Evolutionary conservation across 192 early-diverging fungal species (phyloP).

Genomic region (Gryganskiella cystojenkinii): DNA sequence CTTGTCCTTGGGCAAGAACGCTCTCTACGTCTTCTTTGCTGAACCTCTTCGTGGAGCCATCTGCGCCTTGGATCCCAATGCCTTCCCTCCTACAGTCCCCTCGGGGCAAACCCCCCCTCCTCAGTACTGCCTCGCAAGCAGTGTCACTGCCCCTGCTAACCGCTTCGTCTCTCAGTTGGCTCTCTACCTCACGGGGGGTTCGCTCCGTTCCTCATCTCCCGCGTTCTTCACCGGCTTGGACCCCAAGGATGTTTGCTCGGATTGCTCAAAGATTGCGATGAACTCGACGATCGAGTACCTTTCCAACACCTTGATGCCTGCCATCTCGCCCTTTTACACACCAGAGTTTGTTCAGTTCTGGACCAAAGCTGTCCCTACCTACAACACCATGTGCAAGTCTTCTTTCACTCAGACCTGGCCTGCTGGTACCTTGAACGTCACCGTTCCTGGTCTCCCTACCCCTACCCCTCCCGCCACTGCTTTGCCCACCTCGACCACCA

Average conservation of each 20-base stretch:
- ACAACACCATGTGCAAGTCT: slow-evolving; percentile 43
- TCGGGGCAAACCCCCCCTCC: slow-evolving; percentile 6
- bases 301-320: slow-evolving; percentile 29
- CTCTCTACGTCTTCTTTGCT: slow-evolving; percentile 40
- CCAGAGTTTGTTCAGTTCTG: slow-evolving; percentile 52
- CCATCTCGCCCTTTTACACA: slow-evolving; percentile 31
- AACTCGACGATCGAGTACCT: slow-evolving; percentile 16
- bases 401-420: slow-evolving; percentile 30
- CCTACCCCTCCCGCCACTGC: neutral
- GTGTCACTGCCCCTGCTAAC: slow-evolving; percentile 3
- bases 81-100: slow-evolving; percentile 1
- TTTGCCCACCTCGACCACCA: slow-evolving; percentile 6
- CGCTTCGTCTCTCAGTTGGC: slow-evolving; percentile 33
- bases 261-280: slow-evolving; percentile 21
- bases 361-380: slow-evolving; percentile 26
- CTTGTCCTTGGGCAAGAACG: slow-evolving; percentile 38
- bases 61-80: slow-evolving; percentile 31
- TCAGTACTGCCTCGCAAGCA: slow-evolving; percentile 18
- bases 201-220: slow-evolving; percentile 21
- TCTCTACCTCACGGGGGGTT: slow-evolving; percentile 27
- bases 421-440: slow-evolving; percentile 31
- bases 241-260: slow-evolving; percentile 26
- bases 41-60: slow-evolving; percentile 25
- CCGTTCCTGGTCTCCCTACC: slow-evolving; percentile 25
- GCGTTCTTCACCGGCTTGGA: slow-evolving; percentile 26